Evolutionary conservation across 2,329 filamentous ascomycete species (phyloP).

Genomic region (Pestalotiopsis sp.): DNA sequence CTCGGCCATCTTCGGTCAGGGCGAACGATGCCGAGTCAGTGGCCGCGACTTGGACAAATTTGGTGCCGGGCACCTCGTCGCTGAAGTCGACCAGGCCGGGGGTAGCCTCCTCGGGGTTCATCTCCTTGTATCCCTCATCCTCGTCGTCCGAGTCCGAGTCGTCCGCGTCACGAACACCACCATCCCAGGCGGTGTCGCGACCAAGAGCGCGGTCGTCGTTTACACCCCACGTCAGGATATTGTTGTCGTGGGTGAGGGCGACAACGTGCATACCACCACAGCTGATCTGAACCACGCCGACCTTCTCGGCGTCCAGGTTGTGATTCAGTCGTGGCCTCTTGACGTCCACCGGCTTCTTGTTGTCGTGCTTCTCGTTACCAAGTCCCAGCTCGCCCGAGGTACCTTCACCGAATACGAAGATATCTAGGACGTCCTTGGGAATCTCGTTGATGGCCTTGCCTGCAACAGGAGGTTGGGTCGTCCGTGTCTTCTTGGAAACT

Average conservation of each 20-base stretch:
- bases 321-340: slow-evolving; percentile 69
- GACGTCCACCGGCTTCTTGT: slow-evolving; percentile 56
- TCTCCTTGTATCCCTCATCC: slow-evolving; percentile 59
- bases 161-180: slow-evolving; percentile 59
- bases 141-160: slow-evolving; percentile 47
- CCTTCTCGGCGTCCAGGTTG: slow-evolving; percentile 50
- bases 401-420: slow-evolving; percentile 60
- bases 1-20: slow-evolving; percentile 61
- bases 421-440: slow-evolving; percentile 24
- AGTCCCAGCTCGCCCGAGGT: slow-evolving; percentile 66
- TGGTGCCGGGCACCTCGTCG: slow-evolving; percentile 56
- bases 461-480: slow-evolving; percentile 19
- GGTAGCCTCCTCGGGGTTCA: slow-evolving; percentile 73
- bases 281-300: slow-evolving; percentile 64
- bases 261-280: slow-evolving; percentile 71
- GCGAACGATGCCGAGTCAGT: slow-evolving; percentile 65
- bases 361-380: slow-evolving; percentile 56
- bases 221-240: slow-evolving; percentile 77
- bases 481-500: slow-evolving; percentile 16
- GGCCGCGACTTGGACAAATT: slow-evolving; percentile 61
- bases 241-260: slow-evolving; percentile 68
- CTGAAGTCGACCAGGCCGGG: slow-evolving; percentile 61
- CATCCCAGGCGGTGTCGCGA: slow-evolving; percentile 65
- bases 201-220: slow-evolving; percentile 76
- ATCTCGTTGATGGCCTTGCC: slow-evolving; percentile 22